A percentile compares a stretch with the other conserved stretches of the same genome.
Evolutionary conservation across 2,329 filamentous ascomycete species (phyloP).

Genomic region (Claviceps citrina): DNA sequence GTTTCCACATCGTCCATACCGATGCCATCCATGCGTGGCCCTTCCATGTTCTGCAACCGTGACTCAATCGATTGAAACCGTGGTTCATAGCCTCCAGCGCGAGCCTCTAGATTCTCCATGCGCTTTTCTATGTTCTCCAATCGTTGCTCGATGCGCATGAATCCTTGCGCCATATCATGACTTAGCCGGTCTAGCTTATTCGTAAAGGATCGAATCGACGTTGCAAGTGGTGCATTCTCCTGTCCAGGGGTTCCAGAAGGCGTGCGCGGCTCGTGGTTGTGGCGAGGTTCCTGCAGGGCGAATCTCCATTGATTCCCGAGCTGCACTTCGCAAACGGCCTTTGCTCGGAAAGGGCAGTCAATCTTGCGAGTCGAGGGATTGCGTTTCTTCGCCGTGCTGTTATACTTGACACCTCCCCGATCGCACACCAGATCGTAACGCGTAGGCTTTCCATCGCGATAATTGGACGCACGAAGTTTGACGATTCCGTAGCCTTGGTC

Average conservation of each 20-base stretch:
- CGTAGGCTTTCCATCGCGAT: conserved; percentile 46
- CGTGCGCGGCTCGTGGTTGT: conserved; percentile 46
- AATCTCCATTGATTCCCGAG: conserved; percentile 50
- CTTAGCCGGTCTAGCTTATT: conserved; percentile 45
- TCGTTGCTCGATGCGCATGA: conserved; percentile 34
- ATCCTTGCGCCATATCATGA: conserved; percentile 39
- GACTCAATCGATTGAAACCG: conserved; percentile 30
- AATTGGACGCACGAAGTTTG: conserved; percentile 47
- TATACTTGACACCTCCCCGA: conserved; percentile 48
- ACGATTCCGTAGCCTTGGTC: conserved; percentile 48
- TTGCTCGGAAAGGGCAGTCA: conserved; percentile 47
- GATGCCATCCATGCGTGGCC: conserved; percentile 26
- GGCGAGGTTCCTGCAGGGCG: conserved; percentile 41
- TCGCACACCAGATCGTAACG: conserved; percentile 49
- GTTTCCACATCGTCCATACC: conserved; percentile 31
- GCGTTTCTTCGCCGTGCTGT: conserved; percentile 48
- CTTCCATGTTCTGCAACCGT: conserved; percentile 27
- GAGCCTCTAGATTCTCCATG: conserved; percentile 37
- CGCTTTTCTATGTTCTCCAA: conserved; percentile 39
- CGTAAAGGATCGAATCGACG: conserved; percentile 40
- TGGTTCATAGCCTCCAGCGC: conserved; percentile 26
- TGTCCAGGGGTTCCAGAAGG: conserved; percentile 38
- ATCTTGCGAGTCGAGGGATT: conserved; percentile 49
- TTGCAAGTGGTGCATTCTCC: conserved; percentile 41
- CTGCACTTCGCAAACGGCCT: conserved; percentile 48